Base-by-base conservation (phyloP, 2,329 filamentous ascomycete genomes). In the Trichoderma atroviride region DNA sequence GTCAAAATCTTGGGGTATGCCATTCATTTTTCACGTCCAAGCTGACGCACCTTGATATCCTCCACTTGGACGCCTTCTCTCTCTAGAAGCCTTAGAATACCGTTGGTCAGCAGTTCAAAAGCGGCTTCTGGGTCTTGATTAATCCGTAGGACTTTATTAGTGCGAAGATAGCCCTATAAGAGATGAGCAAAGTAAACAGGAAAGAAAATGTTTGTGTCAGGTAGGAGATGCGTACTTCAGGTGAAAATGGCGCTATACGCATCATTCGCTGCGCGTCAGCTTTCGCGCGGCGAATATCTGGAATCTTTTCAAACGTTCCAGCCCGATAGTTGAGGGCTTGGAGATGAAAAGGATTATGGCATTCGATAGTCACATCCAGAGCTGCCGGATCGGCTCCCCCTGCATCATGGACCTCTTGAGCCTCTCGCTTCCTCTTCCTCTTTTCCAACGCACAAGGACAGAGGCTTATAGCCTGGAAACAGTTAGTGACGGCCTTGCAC, bases 261-360 rank as follows among this genome's bases (percentile, higher is more conserved):
- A 83, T 71, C 27, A 83, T 78, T 80, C 81, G 83, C 72, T 81
- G 79, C 10, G 82, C 81, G 66, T 83, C 81, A 40, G 71, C 76
- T 69, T 74, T 76, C 16, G 82, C 82, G 29, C 79, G 78, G 5
- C 76, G 78, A 2, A 82, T 73, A 66, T 81, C 78, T 9, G 75
- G 73, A 47, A 83, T 73, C 27, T 77, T 77, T 69, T 82, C 80
- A 67, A 81, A 82, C 0, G 79, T 80, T 2, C 80, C 81, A 22
- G 81, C 80, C 4, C 81, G 76, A 67, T 81, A 80, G 72, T 82
- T 81, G 13, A 83, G 74, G 3, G 81, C 81, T 68, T 80, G 77
- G 50, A 82, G 76, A 63, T 83, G 82, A 10, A 77, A 57, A 1
- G 68, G 65, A 16, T 81, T 77, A 65, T 80, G 76, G 58, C 82